phyloP scores from a whole-genome alignment of 148 eudicot genomes.

The Selenicereus undatus region DNA sequence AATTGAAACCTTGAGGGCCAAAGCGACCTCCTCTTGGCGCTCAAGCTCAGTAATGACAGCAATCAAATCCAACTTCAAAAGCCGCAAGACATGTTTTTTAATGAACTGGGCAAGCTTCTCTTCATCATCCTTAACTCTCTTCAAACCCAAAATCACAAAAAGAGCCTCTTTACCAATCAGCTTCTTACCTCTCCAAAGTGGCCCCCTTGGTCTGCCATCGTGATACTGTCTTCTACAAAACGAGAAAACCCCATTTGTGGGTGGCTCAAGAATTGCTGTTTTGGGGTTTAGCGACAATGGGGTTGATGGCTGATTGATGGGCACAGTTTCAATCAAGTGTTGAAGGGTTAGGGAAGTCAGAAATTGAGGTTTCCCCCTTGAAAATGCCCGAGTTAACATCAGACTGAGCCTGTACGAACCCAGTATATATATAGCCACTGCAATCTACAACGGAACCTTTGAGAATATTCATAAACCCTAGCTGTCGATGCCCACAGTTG shows the following conservation, averaged over 20 bases:
- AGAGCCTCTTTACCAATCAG: constrained; percentile 88
- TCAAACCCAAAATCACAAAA: constrained; percentile 59
- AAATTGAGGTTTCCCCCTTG: constrained; percentile 19
- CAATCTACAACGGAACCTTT: too few species aligned
- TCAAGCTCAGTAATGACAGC: constrained; percentile 81
- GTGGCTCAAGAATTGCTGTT: not conserved
- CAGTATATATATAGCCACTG: too few species aligned
- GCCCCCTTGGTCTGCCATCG: constrained; percentile 92
- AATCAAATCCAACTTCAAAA: constrained; percentile 77
- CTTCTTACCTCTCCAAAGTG: constrained; percentile 90
- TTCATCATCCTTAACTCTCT: constrained; percentile 64
- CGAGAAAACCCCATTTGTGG: constrained; percentile 3
- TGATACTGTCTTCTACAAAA: constrained; percentile 35
- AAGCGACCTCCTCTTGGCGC: constrained; percentile 67
- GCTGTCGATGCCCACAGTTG: too few species aligned
- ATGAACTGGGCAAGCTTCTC: constrained; percentile 59
- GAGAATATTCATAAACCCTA: too few species aligned
- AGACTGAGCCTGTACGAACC: not conserved
- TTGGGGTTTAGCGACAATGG: constrained; percentile 17
- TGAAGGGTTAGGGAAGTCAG: constrained; percentile 1
- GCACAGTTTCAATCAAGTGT: not conserved
- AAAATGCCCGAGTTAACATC: constrained; percentile 33
- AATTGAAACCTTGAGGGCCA: constrained; percentile 68
- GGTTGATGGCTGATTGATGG: constrained; percentile 5
- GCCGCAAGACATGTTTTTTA: constrained; percentile 61